Conservation (phyloP, 441 rosid species). For the Sinapis alba region DNA sequence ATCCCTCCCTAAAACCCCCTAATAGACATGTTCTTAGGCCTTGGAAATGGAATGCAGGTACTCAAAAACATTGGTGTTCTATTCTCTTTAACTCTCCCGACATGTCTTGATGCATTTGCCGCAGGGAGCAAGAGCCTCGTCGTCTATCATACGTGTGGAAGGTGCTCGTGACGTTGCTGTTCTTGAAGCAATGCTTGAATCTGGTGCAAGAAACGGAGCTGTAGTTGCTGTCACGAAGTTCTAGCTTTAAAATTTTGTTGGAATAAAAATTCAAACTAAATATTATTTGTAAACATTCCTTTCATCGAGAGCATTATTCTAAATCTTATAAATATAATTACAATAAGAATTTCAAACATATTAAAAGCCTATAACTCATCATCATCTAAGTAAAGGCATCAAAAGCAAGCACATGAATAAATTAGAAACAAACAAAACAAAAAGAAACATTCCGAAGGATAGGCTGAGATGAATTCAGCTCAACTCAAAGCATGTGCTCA, state of each 20-base stretch:
- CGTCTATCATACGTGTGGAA: conserved; percentile 69
- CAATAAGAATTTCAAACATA: conserved; percentile 23
- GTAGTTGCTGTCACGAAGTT: conserved; percentile 60
- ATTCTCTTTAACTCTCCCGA: too few species aligned
- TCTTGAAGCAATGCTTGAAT: conserved; percentile 93
- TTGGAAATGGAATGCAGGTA: not conserved
- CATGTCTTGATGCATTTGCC: conserved; percentile 18
- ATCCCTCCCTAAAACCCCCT: too few species aligned
- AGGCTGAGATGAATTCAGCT: conserved; percentile 33
- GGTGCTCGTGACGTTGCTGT: conserved; percentile 94
- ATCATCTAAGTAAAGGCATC: conserved; percentile 11
- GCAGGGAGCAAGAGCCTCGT: conserved; percentile 77
- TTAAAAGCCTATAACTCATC: conserved; percentile 28
- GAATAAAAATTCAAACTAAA: conserved; percentile 5
- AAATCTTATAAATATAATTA: conserved; percentile 27
- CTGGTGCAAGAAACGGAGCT: conserved; percentile 68
- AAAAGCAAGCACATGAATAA: conserved; percentile 20
- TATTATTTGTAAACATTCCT: conserved; percentile 2
- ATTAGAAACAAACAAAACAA: not conserved
- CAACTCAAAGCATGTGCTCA: conserved; percentile 79
- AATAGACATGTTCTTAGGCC: too few species aligned
- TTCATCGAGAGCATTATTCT: not conserved
- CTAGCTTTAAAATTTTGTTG: conserved; percentile 38
- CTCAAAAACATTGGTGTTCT: not conserved
- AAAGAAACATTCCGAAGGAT: not conserved